These are phyloP conservation scores for Wickerhamiella pararugosa DNA, from an alignment of 1,139 yeast species.

Conservation along the genomic window DNA sequence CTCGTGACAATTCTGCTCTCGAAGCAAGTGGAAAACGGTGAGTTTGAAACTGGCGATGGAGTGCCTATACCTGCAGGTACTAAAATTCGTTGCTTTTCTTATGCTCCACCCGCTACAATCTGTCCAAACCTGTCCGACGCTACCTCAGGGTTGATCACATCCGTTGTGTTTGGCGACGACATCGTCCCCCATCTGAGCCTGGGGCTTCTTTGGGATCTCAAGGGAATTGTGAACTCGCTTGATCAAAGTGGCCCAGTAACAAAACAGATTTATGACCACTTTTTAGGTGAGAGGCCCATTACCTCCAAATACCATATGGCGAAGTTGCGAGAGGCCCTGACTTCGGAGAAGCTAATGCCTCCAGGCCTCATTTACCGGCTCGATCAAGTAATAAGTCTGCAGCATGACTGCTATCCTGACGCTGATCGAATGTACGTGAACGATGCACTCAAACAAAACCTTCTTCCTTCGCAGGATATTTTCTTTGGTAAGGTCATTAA, in stretches of 20 bases:
- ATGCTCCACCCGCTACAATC: constrained; percentile 25
- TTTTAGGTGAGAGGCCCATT: not conserved
- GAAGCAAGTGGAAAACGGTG: constrained; percentile 14
- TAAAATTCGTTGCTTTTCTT: constrained; percentile 22
- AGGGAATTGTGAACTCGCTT: constrained; percentile 18
- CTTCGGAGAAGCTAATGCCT: constrained; percentile 4
- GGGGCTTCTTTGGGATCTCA: constrained; percentile 24
- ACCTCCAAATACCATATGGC: not conserved
- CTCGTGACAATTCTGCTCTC: constrained; percentile 21
- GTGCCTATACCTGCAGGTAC: constrained; percentile 20
- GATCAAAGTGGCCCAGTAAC: not conserved
- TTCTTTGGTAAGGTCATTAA: not conserved
- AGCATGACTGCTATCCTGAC: no score
- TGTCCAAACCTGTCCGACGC: constrained; percentile 19
- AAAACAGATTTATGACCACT: not conserved
- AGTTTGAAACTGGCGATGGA: constrained; percentile 15
- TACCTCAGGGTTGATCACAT: constrained; percentile 20
- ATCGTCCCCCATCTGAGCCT: constrained; percentile 25
- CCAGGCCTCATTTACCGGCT: constrained; percentile 3
- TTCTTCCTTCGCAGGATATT: not conserved
- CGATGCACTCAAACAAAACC: not conserved
- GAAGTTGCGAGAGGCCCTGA: constrained; percentile 1
- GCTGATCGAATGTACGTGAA: not conserved
- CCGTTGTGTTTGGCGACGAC: constrained; percentile 25
- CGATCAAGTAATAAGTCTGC: not conserved